Evolutionary conservation across 75 land plant species (phyloP), one percentile per base, ranked within the genome.

Genomic region (Pinus albicaulis): DNA sequence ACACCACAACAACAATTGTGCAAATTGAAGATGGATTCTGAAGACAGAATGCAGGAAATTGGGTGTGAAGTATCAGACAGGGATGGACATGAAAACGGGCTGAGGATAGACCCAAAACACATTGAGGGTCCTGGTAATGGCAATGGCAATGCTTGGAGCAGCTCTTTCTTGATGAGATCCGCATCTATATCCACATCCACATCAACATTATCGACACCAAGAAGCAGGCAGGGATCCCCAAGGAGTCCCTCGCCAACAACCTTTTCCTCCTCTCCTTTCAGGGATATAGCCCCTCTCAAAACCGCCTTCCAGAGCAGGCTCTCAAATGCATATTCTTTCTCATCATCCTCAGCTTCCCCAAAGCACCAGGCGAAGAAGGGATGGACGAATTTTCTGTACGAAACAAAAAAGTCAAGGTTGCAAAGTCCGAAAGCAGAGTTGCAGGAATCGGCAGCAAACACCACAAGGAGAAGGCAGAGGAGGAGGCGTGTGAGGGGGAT

Each of bases 21-120:
- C 71, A 68, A 68, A 36, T 61, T 61, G 64, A 61, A 25, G 11
- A 68, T 68, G 71, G 71, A 52, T 31, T 68, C 71, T 19, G 52
- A 68, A 23, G 4, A 68, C 71, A 68, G 53, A 48, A 48, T 38
- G 10, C 48, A 68, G 4, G 71, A 61, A 61, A 24, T 61, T 25
- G 64, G 64, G 26, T 61, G 13, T 61, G 64, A 68, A 38, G 41
- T 44, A 11, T n/a, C 24, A 26, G 64, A 25, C 26, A 61, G 22
- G 64, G 64, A 61, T 11, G 71, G 38, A 41, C 19, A 66, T 19
- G 28, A 17, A 12, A 31, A n/a, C 11, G 19, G 59, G 59, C 5
- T 4, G 59, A 57, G 59, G n/a, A 19, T 19, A 17, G 20, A 48
- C 53, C 2, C 53, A 48, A 48, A 48, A 48, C 53, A 48, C 10